Evolutionary conservation across 140 eudicot genomes (phyloP), one percentile per base, ranked within the genome.

Genomic region (Oenanthe javanica): DNA sequence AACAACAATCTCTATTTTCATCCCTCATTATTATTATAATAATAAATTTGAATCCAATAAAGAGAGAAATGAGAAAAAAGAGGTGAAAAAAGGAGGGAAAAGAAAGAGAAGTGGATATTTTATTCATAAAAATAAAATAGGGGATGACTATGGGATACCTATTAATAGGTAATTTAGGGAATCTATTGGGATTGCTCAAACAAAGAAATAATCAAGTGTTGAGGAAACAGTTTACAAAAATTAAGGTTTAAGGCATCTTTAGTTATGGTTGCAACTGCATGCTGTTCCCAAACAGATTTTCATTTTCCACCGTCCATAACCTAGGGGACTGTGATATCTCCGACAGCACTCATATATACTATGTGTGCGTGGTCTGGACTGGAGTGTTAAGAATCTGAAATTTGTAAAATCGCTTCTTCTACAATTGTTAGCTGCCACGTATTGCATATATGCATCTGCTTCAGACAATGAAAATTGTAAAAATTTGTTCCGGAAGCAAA

Each of bases 361-460:
- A n/a, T 61, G 25, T 61, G 69, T 61, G 13, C 5, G 15, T 63
- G 38, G 10, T n/a, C 5, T 1, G n/a, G n/a, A n/a, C n/a, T n/a
- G 38, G 9, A 61, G 9, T n/a, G 9, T 74, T n/a, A n/a, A 47
- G 54, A 74, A 8, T n/a, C 51, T 40, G 52, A 73, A 73, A 45
- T 36, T 42, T 74, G 19, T 15, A n/a, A 47, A 47, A 74, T 14
- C 9, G 10, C 45, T 75, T 46, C n/a, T 74, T 25, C 59, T 12
- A 23, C 78, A 75, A 75, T 25, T 8, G 59, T 6, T 11, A 47
- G 57, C 78, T 48, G 63, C 78, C 78, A 75, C 78, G 78, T 48
- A 48, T 5, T 9, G 57, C 51, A 21, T n/a, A n/a, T n/a, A n/a
- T 43, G 77, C 75, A 31, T 69, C 13, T 70, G 75, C 70, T 40